Conservation (phyloP, 2,329 filamentous ascomycete genomes). For the Colletotrichum nymphaeae region DNA sequence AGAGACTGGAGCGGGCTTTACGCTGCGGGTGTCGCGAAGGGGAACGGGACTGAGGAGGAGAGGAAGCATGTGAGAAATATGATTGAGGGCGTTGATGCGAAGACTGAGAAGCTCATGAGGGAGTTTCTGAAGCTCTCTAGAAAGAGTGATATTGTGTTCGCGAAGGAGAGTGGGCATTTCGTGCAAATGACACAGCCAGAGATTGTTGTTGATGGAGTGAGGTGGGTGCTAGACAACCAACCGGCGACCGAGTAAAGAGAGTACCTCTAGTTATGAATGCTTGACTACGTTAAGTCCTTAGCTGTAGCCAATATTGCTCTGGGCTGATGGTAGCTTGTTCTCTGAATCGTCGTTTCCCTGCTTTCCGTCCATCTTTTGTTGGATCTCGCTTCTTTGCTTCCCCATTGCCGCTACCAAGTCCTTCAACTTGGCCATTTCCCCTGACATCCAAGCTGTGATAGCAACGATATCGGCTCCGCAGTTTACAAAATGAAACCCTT, state of each 20-base stretch:
- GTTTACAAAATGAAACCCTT: slow-evolving; percentile 51
- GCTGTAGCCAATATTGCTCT: neutral
- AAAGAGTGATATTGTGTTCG: neutral
- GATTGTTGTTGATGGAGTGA: slow-evolving; percentile 12
- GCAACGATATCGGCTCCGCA: slow-evolving; percentile 51
- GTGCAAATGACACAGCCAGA: slow-evolving; percentile 22
- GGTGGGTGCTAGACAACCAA: slow-evolving; percentile 11
- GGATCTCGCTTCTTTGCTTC: neutral
- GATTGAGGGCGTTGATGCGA: slow-evolving; percentile 9
- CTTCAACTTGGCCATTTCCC: slow-evolving; percentile 45
- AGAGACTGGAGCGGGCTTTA: slow-evolving; percentile 6
- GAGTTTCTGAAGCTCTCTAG: slow-evolving; percentile 14
- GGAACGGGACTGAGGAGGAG: slow-evolving; percentile 23
- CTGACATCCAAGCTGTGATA: slow-evolving; percentile 47
- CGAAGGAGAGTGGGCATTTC: slow-evolving; percentile 16
- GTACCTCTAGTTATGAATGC: neutral
- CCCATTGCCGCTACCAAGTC: slow-evolving; percentile 29
- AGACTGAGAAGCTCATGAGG: slow-evolving; percentile 11
- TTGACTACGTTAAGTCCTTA: neutral
- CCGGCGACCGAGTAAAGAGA: too few relatives aligned
- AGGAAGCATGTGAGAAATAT: slow-evolving; percentile 12
- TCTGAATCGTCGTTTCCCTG: neutral
- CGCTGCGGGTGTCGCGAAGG: slow-evolving; percentile 5
- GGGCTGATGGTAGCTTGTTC: neutral
- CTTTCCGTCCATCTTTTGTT: neutral